phyloP scores from a whole-genome alignment of 331 rosid species.

The Quercus phellos region DNA sequence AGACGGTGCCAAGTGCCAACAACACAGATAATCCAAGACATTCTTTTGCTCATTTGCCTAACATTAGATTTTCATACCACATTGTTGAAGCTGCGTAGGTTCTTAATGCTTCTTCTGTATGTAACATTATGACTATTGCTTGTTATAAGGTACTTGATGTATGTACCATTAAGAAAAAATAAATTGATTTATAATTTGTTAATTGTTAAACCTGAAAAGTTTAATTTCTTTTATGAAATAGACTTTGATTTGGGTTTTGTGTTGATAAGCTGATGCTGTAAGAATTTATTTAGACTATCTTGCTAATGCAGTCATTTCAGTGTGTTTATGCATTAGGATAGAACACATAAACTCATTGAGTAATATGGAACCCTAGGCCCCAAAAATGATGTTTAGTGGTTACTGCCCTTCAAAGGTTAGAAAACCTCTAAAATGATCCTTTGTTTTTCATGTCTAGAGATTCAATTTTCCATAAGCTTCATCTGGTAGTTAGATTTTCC shows the following conservation, averaged over 20 bases:
- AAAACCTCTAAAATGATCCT: too few relatives aligned
- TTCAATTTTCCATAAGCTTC: too few relatives aligned
- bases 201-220: neutral
- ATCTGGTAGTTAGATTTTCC: too few relatives aligned
- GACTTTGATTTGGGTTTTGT: neutral
- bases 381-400: too few relatives aligned
- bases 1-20: neutral
- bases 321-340: neutral
- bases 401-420: too few relatives aligned
- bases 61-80: neutral
- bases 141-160: neutral
- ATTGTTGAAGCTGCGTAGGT: neutral
- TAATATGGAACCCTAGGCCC: neutral
- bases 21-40: neutral
- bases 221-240: neutral
- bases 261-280: neutral
- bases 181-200: neutral
- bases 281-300: neutral
- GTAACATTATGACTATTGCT: neutral
- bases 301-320: neutral
- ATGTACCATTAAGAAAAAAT: neutral
- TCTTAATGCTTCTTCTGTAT: neutral
- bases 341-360: neutral
- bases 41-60: conserved; percentile 18
- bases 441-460: too few relatives aligned